Evolutionary conservation across 768 basidiomycete genomes (phyloP).

Genomic region (Leccinum pellstonianum): DNA sequence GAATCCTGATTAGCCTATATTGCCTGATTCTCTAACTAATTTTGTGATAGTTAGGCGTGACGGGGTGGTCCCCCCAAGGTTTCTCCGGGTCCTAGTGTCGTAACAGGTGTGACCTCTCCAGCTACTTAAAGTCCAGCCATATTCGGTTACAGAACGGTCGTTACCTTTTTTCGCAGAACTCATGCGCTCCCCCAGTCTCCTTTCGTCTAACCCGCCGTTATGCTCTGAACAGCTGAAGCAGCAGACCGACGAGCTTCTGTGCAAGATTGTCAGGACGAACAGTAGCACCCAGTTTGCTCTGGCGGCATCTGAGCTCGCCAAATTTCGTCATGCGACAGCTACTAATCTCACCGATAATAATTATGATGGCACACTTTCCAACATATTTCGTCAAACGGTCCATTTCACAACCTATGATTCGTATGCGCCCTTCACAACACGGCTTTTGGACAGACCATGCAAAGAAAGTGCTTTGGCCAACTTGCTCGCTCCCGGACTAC

Average conservation of each 20-base stretch:
- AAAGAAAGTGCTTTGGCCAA: slow-evolving; percentile 4
- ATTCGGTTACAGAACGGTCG: too few relatives aligned
- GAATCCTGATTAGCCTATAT: too few relatives aligned
- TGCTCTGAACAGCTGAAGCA: slow-evolving; percentile 2
- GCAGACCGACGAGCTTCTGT: background rate
- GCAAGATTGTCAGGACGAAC: slow-evolving; percentile 4
- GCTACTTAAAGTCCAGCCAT: background rate
- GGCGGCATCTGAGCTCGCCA: slow-evolving; percentile 3
- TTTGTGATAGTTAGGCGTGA: too few relatives aligned
- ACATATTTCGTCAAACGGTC: slow-evolving; percentile 13
- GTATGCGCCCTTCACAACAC: slow-evolving; percentile 15
- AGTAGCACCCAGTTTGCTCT: slow-evolving; percentile 5
- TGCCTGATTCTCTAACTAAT: too few relatives aligned
- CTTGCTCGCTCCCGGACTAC: slow-evolving; percentile 19
- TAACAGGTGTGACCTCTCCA: background rate
- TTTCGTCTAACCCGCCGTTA: background rate
- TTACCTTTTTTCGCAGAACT: background rate
- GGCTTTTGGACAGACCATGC: slow-evolving; percentile 6
- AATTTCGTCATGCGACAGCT: slow-evolving; percentile 3
- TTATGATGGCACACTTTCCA: slow-evolving; percentile 1
- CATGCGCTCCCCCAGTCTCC: slow-evolving; percentile 3
- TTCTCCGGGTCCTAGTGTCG: too few relatives aligned
- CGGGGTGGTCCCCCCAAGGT: too few relatives aligned
- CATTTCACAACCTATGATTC: slow-evolving; percentile 15
- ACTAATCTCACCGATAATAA: background rate